Conservation (phyloP, 225 moss, liverwort and hornwort genomes). For the Sphagnum tenellum region DNA sequence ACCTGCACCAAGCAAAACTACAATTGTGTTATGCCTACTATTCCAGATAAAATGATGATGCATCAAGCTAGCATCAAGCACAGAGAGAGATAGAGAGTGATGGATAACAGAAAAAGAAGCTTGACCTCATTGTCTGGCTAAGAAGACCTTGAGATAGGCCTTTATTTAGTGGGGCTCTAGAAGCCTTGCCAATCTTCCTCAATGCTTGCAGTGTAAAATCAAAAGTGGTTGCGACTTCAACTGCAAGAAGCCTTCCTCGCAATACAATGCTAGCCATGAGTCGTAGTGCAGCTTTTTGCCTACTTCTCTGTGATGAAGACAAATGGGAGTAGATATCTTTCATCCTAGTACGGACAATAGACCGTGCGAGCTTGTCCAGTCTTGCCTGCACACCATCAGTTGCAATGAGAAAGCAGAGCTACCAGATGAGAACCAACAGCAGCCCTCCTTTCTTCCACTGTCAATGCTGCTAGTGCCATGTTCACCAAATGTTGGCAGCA, state of each 20-base stretch:
- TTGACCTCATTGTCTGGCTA: background rate
- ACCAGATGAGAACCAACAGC: too few relatives aligned
- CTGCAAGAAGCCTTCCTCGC: slow-evolving; percentile 70
- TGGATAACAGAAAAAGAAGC: too few relatives aligned
- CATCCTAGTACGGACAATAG: slow-evolving; percentile 49
- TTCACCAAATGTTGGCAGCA: too few relatives aligned
- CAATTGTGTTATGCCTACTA: too few relatives aligned
- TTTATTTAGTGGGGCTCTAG: slow-evolving; percentile 14
- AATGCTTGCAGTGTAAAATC: slow-evolving; percentile 88
- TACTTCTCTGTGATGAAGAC: slow-evolving; percentile 67
- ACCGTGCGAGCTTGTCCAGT: slow-evolving; percentile 79
- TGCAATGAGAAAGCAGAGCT: background rate
- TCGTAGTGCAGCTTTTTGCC: slow-evolving; percentile 72
- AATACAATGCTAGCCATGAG: slow-evolving; percentile 72
- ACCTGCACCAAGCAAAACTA: slow-evolving; percentile 12
- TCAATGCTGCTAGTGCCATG: too few relatives aligned
- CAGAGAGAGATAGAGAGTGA: too few relatives aligned
- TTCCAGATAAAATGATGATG: too few relatives aligned
- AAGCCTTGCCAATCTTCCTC: slow-evolving; percentile 61
- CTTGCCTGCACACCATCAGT: slow-evolving; percentile 41
- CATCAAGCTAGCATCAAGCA: too few relatives aligned
- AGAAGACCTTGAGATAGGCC: slow-evolving; percentile 13
- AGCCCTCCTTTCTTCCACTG: too few relatives aligned
- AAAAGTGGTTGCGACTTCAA: slow-evolving; percentile 80
- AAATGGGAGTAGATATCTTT: slow-evolving; percentile 90